phyloP scores from a whole-genome alignment of 352 stramenopile species.

The Globisporangium echinulatum region DNA sequence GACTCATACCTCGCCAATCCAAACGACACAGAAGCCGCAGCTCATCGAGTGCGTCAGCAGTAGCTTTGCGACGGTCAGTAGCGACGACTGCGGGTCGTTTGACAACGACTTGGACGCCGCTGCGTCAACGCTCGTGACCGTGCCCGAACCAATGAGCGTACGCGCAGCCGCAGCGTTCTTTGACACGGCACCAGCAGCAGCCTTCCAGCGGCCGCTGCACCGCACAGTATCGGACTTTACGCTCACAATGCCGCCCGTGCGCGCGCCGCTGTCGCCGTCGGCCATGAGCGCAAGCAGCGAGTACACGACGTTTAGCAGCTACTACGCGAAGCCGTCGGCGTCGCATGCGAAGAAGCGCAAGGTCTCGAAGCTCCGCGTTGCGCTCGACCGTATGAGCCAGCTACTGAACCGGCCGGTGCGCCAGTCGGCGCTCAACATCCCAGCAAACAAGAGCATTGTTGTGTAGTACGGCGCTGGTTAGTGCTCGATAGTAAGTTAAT shows the following conservation, averaged over 20 bases:
- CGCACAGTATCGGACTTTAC: conserved; percentile 10
- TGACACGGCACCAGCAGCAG: conserved; percentile 1
- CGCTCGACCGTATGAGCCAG: conserved; percentile 62
- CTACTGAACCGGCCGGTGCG: conserved; percentile 69
- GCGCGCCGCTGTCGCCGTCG: conserved; percentile 11
- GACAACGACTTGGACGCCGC: conserved; percentile 25
- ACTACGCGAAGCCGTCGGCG: conserved; percentile 12
- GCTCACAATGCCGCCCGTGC: conserved; percentile 4
- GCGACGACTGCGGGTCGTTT: conserved; percentile 27
- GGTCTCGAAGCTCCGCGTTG: conserved; percentile 57
- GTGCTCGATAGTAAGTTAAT: background rate
- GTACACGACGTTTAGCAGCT: conserved; percentile 25
- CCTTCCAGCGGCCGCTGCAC: conserved; percentile 1
- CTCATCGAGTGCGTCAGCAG: conserved; percentile 14
- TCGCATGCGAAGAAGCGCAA: conserved; percentile 49
- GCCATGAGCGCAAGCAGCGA: conserved; percentile 15
- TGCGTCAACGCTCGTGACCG: conserved; percentile 10
- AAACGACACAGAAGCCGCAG: conserved; percentile 9
- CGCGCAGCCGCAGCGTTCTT: conserved; percentile 1
- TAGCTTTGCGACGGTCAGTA: conserved; percentile 30
- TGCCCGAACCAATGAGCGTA: conserved; percentile 9
- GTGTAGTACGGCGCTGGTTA: conserved; percentile 20
- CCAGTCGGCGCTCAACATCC: conserved; percentile 58
- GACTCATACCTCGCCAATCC: background rate
- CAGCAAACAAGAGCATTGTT: conserved; percentile 61